phyloP scores from a whole-genome alignment of 2,329 filamentous ascomycete species.

The Penicillium hordei region DNA sequence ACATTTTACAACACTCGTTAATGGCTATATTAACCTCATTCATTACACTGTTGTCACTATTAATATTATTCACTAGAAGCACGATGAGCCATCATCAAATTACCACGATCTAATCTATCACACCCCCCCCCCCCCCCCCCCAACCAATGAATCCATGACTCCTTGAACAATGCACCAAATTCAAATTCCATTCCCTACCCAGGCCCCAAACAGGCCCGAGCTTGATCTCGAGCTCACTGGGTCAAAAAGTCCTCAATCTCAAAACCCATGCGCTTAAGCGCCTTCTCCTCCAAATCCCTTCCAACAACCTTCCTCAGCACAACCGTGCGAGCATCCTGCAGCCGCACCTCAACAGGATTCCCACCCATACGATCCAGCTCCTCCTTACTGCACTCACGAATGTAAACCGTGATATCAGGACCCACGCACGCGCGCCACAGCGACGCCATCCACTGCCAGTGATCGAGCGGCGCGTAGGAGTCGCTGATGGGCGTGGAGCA shows the following conservation, averaged over 20 bases:
- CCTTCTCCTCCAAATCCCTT: slow-evolving; percentile 62
- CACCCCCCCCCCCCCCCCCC: neutral
- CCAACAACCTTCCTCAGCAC: slow-evolving; percentile 51
- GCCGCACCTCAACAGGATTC: slow-evolving; percentile 56
- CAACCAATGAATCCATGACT: neutral
- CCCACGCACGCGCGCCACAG: slow-evolving; percentile 85
- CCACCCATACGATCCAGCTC: slow-evolving; percentile 44
- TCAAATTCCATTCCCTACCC: neutral
- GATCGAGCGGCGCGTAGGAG: slow-evolving; percentile 76
- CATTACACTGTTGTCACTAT: neutral
- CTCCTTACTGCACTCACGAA: slow-evolving; percentile 43
- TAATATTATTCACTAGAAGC: neutral
- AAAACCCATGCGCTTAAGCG: slow-evolving; percentile 74
- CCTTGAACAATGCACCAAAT: neutral
- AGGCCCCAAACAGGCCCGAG: neutral
- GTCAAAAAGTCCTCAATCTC: slow-evolving; percentile 74
- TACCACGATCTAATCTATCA: slow-evolving; percentile 2
- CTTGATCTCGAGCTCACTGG: slow-evolving; percentile 25
- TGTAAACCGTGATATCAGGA: slow-evolving; percentile 61
- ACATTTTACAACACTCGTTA: neutral
- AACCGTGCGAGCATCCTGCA: slow-evolving; percentile 51
- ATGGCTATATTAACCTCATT: neutral
- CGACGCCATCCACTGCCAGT: slow-evolving; percentile 97
- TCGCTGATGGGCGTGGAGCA: slow-evolving; percentile 72
- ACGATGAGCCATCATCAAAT: slow-evolving; percentile 1